phyloP scores from a whole-genome alignment of 345 rosid species.

The Corymbia maculata region DNA sequence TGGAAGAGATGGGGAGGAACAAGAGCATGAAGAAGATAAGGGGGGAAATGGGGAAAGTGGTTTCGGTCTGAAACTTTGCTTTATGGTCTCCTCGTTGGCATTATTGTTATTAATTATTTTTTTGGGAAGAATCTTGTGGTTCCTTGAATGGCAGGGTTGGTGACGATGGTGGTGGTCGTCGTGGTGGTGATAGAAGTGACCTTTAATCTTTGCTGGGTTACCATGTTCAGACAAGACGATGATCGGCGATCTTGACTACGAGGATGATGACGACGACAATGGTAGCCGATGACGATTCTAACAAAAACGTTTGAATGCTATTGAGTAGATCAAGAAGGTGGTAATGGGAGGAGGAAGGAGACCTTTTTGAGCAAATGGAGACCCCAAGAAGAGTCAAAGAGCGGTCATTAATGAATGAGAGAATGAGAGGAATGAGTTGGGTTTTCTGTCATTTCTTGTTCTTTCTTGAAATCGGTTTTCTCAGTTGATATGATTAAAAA shows the following conservation, averaged over 20 bases:
- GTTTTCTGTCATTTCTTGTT: background rate
- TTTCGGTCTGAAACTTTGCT: background rate
- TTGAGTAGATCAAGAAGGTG: background rate
- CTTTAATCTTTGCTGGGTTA: background rate
- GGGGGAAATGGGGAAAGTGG: background rate
- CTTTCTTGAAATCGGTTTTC: background rate
- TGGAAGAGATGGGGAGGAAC: background rate
- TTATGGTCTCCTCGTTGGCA: background rate
- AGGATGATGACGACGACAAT: background rate
- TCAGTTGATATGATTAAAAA: background rate
- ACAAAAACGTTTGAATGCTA: background rate
- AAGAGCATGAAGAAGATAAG: background rate
- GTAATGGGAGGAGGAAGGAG: background rate
- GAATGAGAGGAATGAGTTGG: background rate
- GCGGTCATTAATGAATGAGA: background rate
- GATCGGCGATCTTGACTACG: background rate
- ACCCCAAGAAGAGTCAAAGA: background rate
- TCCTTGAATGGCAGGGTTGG: conserved; percentile 35
- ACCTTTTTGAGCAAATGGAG: background rate
- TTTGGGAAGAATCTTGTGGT: conserved; percentile 35
- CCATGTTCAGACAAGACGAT: background rate
- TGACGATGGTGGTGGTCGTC: background rate
- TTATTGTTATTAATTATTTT: background rate
- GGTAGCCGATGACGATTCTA: background rate
- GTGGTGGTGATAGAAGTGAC: background rate